Base-by-base conservation (phyloP, 2,329 filamentous ascomycete species). In the Calonectria leucothoes region DNA sequence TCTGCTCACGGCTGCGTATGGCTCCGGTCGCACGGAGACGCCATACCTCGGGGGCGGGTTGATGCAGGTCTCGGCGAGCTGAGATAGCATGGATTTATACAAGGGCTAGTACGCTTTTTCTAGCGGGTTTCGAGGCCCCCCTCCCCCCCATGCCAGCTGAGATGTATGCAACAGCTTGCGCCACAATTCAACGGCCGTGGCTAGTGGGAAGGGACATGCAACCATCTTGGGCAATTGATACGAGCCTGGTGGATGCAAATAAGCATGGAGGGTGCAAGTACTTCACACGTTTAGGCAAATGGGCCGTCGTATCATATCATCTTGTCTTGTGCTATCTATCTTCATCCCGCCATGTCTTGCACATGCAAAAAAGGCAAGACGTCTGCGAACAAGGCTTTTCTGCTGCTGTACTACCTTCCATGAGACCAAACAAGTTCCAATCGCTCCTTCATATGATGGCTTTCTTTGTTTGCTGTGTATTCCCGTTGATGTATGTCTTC, bases 31-130 rank as follows among this genome's bases (percentile, higher is more conserved):
- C 67, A 42, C 63, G 51, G 66, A 75, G 52, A 72, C 66, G 66
- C 75, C 76, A 80, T 78, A 45, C 68, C 51, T 48, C 15, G 23
- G 52, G 27, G 59, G 15, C 25, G 27, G 59, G 25, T 73, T 64
- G n/a, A 64, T 48, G 37, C 66, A 48, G 69, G 39, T n/a, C 37
- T 63, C 51, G 51, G 64, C 29, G 49, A 55, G 59, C 35, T 51
- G 52, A 71, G 59, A 73, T 59, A 51, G 65, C 51, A 73, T 67
- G 14, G 55, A 17, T 61, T 61, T 61, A 61, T 61, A 31, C 69
- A 17, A 33, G 66, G 66, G 48, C 49, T 59, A 69, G 57, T 20
- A 49, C 31, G 57, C 42, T 63, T 49, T 63, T 49, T 69, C 33
- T 63, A 69, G 66, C 55, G 55, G 66, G 55, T 69, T 63, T 51